Evolutionary conservation across 2,329 filamentous ascomycete genomes (phyloP), one percentile per base, ranked within the genome.

Genomic region (Penicillium verrucosum): DNA sequence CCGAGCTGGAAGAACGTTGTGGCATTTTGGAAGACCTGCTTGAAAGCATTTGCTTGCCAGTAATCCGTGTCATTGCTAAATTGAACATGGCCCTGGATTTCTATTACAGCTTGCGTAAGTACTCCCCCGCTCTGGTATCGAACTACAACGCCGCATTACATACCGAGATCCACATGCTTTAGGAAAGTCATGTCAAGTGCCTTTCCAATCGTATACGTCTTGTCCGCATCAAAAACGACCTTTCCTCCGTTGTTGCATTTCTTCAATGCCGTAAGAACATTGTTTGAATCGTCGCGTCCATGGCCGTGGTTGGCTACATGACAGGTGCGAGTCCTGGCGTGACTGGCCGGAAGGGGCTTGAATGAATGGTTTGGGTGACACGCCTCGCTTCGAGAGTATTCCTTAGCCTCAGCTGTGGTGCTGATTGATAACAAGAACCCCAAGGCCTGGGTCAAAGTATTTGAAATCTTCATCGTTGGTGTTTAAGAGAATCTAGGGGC

Each of bases 61-160:
- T 89, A 89, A 61, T 84, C 80, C 1, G 85, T 86, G 67, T 90
- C 84, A 49, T 86, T 81, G 54, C 81, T 83, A 73, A 89, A 89
- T 54, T 81, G 76, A 21, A 89, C 78, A 23, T 79, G 80, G 23
- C 84, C 85, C 65, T 81, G 80, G 58, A 85, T 81, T 60, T 84
- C 82, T 82, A 56, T 23, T 53, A 34, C 30, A 41, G 51, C 23
- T 47, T 37, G 12, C 36, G 18, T 54, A 27, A 56, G 51, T 25
- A 42, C 0, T 25, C 12, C 27, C 8, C 29, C 21, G 3, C n/a
- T 23, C 47, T n/a, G 11, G 32, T 23, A 18, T 5, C 4, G 25
- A n/a, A 18, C 5, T 5, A n/a, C 34, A 11, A 23, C 2, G 30
- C 5, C 5, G 27, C 16, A 25, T 21, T 23, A 58, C 55, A 75